A percentile compares a stretch with the other conserved stretches of the same genome.
Evolutionary conservation across 2,329 filamentous ascomycete genomes (phyloP).

Genomic region (Calonectria fujianensis): DNA sequence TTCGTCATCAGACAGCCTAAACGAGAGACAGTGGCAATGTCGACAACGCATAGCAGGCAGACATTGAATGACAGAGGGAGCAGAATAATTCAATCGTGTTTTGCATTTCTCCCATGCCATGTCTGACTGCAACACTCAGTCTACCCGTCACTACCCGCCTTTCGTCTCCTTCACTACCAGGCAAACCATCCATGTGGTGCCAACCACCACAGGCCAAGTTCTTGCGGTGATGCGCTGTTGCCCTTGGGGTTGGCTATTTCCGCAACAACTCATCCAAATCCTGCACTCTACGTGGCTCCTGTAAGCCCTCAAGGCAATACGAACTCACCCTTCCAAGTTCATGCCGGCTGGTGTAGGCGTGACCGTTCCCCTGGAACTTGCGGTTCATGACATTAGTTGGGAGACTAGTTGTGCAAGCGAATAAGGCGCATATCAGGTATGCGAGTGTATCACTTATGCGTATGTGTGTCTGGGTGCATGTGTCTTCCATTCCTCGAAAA

Average conservation of each 20-base stretch:
- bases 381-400: conserved; percentile 36
- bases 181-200: conserved; percentile 9
- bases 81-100: conserved; percentile 17
- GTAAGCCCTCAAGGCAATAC: conserved; percentile 16
- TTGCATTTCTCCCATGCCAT: conserved; percentile 25
- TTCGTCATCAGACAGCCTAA: conserved; percentile 46
- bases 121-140: background rate
- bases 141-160: background rate
- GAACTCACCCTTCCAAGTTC: conserved; percentile 31
- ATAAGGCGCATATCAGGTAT: conserved; percentile 2
- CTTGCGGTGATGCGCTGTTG: conserved; percentile 11
- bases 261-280: background rate
- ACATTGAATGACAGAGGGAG: background rate
- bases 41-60: conserved; percentile 12
- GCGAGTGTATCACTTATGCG: conserved; percentile 9
- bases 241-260: background rate
- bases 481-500: conserved; percentile 8
- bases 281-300: conserved; percentile 28
- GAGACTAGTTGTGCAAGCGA: conserved; percentile 12
- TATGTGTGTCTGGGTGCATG: conserved; percentile 3
- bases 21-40: conserved; percentile 5
- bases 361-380: conserved; percentile 20
- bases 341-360: conserved; percentile 36
- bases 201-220: background rate
- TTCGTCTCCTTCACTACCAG: background rate